Conservation (phyloP, 148 eudicot genomes). For the Rhododendron henanense region DNA sequence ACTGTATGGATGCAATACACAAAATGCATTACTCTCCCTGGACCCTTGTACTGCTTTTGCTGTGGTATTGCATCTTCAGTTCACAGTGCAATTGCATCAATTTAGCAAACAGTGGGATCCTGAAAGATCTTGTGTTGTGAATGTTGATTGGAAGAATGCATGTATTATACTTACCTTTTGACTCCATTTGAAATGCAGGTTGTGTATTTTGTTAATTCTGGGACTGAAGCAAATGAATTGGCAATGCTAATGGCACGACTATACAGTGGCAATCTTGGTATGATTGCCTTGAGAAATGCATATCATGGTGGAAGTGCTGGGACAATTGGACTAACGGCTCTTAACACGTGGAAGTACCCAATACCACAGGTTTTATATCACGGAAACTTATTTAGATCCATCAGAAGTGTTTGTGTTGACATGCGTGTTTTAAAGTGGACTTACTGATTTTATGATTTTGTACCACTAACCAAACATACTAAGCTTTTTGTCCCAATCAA, state of each 20-base stretch:
- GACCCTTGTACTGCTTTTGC: not conserved
- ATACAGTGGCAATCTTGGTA: slow-evolving; percentile 83
- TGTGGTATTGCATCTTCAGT: not conserved
- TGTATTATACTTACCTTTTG: not conserved
- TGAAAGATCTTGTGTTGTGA: not conserved
- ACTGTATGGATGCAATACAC: not conserved
- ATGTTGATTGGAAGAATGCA: not conserved
- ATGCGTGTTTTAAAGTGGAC: not conserved
- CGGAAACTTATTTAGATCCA: not conserved
- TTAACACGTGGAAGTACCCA: slow-evolving; percentile 92
- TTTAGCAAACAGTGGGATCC: not conserved
- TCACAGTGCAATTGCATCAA: not conserved
- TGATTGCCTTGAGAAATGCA: slow-evolving; percentile 89
- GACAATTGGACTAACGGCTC: slow-evolving; percentile 83
- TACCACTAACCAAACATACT: not conserved
- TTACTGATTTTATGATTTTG: not conserved
- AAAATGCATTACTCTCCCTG: not conserved
- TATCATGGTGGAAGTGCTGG: slow-evolving; percentile 94
- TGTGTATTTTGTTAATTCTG: slow-evolving; percentile 96
- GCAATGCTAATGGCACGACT: slow-evolving; percentile 92
- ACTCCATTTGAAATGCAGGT: slow-evolving; percentile 52
- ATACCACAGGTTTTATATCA: slow-evolving; percentile 68
- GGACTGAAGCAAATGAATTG: slow-evolving; percentile 96
- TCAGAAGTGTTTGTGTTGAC: not conserved
- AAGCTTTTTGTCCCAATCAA: not conserved